Percentiles rank a stretch among this genome's conserved stretches.
Conservation (phyloP, 441 rosid species). For the Gossypium aridum region DNA sequence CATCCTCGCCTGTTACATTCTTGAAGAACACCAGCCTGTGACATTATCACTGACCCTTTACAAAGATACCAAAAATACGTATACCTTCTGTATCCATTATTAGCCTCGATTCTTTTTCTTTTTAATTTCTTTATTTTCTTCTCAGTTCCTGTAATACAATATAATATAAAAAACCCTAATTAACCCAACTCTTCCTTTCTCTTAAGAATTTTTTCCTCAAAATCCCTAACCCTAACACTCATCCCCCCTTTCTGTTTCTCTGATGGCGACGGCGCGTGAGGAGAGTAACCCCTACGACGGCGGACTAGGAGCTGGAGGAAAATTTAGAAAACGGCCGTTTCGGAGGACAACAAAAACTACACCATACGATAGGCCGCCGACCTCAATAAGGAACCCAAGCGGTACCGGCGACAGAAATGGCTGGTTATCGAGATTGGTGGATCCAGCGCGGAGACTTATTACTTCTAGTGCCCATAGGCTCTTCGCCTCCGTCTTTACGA, state of each 20-base stretch:
- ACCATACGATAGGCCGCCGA: conserved; percentile 73
- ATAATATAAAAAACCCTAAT: conserved; percentile 31
- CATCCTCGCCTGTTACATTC: not conserved
- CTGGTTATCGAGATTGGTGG: conserved; percentile 83
- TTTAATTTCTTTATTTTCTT: too few species aligned
- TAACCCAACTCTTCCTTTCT: not conserved
- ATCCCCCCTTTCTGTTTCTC: not conserved
- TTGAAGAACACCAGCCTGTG: not conserved
- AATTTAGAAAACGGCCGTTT: conserved; percentile 57
- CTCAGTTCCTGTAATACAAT: too few species aligned
- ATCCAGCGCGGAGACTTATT: conserved; percentile 85
- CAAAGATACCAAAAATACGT: not conserved
- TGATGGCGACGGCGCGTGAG: conserved; percentile 69
- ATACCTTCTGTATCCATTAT: not conserved
- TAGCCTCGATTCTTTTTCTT: not conserved
- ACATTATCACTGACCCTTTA: not conserved
- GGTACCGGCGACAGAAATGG: conserved; percentile 29
- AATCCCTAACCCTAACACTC: conserved; percentile 34
- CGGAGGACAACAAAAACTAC: conserved; percentile 41
- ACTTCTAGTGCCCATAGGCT: conserved; percentile 68
- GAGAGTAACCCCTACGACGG: conserved; percentile 44
- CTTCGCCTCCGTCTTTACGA: conserved; percentile 68
- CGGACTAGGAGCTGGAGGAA: conserved; percentile 67
- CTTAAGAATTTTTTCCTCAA: conserved; percentile 2
- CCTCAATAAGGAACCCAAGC: conserved; percentile 38